Conservation (phyloP, 2,329 filamentous ascomycete genomes). For the Calonectria fujianensis region DNA sequence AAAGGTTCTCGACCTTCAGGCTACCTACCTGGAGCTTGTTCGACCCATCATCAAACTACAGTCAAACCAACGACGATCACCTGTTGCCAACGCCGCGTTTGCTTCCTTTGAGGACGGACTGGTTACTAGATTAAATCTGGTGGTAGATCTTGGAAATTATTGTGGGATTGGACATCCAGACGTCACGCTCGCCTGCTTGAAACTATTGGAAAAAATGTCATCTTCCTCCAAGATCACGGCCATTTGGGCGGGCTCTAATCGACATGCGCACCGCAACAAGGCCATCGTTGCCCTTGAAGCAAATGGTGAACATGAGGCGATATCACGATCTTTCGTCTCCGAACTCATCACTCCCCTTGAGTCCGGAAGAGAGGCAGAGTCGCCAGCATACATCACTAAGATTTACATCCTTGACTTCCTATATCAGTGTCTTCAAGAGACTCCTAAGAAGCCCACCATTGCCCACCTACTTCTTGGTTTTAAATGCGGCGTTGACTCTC, state of each 20-base stretch:
- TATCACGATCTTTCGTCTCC: constrained; percentile 82
- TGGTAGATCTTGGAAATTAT: constrained; percentile 90
- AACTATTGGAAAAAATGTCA: constrained; percentile 89
- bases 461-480: constrained; percentile 95
- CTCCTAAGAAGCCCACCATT: constrained; percentile 86
- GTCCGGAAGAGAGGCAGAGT: constrained; percentile 80
- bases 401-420: constrained; percentile 90
- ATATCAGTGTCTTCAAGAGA: constrained; percentile 84
- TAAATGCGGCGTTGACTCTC: constrained; percentile 80
- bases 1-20: constrained; percentile 88
- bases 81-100: constrained; percentile 81
- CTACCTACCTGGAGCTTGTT: constrained; percentile 93
- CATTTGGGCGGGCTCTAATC: constrained; percentile 77
- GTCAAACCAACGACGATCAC: constrained; percentile 73
- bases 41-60: constrained; percentile 84
- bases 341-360: constrained; percentile 83
- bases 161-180: constrained; percentile 89
- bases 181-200: constrained; percentile 86
- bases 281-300: constrained; percentile 92
- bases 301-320: constrained; percentile 86
- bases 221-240: constrained; percentile 88
- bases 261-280: constrained; percentile 83
- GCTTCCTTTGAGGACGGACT: constrained; percentile 95
- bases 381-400: constrained; percentile 87
- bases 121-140: constrained; percentile 84